Evolutionary conservation across 1,139 yeast species (phyloP).

Genomic region (Kodamaea fungicola): DNA sequence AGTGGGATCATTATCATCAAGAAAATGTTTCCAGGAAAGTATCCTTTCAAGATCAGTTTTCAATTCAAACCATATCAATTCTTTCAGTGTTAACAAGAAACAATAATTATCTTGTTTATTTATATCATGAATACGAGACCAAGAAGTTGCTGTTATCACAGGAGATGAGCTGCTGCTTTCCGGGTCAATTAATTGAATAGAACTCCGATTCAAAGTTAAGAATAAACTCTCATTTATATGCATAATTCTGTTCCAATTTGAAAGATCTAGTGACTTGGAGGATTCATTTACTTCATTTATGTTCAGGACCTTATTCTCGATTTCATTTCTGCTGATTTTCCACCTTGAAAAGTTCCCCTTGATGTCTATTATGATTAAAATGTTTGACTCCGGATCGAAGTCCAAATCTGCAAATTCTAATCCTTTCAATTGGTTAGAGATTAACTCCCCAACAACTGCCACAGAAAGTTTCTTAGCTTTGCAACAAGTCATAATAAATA

Average conservation of each 20-base stretch:
- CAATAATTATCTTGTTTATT: conserved; percentile 23
- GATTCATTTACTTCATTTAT: background rate
- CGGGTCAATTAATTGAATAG: conserved; percentile 31
- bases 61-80: conserved; percentile 48
- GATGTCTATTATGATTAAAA: conserved; percentile 46
- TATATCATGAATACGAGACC: conserved; percentile 56
- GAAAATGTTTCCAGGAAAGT: conserved; percentile 68
- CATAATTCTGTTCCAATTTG: conserved; percentile 50
- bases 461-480: conserved; percentile 13
- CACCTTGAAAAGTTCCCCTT: conserved; percentile 51
- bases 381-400: conserved; percentile 31
- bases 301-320: background rate
- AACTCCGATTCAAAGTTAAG: conserved; percentile 44
- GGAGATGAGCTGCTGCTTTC: conserved; percentile 19
- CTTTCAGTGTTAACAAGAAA: conserved; percentile 58
- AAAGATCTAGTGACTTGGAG: conserved; percentile 40
- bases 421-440: conserved; percentile 19
- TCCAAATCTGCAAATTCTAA: conserved; percentile 44
- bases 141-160: conserved; percentile 48
- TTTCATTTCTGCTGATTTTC: conserved; percentile 14
- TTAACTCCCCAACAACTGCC: conserved; percentile 21
- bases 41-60: conserved; percentile 30
- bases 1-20: conserved; percentile 56
- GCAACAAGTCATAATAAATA: conserved; percentile 24
- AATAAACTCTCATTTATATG: conserved; percentile 41